Evolutionary conservation across 805 yeast species (phyloP).

Genomic region (Kuraishia piskuri): DNA sequence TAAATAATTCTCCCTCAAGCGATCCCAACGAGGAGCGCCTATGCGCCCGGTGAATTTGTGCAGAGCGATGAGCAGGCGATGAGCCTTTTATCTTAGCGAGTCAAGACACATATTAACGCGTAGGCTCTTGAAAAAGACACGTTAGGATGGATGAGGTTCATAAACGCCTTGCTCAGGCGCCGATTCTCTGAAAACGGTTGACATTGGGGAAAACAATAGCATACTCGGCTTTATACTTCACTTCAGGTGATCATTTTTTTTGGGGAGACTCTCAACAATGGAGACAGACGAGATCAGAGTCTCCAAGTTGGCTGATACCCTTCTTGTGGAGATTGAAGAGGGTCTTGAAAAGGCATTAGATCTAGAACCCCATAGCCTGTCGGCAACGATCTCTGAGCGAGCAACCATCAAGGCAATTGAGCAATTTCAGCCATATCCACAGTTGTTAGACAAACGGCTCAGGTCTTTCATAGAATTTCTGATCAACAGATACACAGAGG

Average conservation of each 20-base stretch:
- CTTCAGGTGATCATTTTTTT: too few species aligned
- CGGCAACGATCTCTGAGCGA: neutral
- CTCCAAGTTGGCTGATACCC: slow-evolving; percentile 17
- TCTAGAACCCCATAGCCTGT: neutral
- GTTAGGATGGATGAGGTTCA: neutral
- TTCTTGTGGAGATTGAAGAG: slow-evolving; percentile 10
- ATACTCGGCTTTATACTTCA: too few species aligned
- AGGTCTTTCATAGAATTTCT: slow-evolving; percentile 22
- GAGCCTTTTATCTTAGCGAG: neutral
- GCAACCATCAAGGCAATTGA: slow-evolving; percentile 22
- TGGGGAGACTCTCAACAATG: too few species aligned
- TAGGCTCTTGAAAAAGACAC: neutral
- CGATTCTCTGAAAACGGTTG: too few species aligned
- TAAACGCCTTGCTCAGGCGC: neutral
- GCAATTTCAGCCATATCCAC: slow-evolving; percentile 48
- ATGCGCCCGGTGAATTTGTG: neutral
- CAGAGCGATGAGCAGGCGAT: neutral
- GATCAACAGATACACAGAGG: slow-evolving; percentile 17
- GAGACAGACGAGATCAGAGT: slow-evolving; percentile 22
- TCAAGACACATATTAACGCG: neutral
- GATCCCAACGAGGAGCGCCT: neutral
- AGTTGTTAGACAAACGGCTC: slow-evolving; percentile 36
- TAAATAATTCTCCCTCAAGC: neutral
- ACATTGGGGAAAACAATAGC: too few species aligned
- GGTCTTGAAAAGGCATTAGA: slow-evolving; percentile 5